These are phyloP conservation scores for Hypoxylon crocopeplum DNA, from an alignment of 495 filamentous ascomycete species.

Conservation along the genomic window DNA sequence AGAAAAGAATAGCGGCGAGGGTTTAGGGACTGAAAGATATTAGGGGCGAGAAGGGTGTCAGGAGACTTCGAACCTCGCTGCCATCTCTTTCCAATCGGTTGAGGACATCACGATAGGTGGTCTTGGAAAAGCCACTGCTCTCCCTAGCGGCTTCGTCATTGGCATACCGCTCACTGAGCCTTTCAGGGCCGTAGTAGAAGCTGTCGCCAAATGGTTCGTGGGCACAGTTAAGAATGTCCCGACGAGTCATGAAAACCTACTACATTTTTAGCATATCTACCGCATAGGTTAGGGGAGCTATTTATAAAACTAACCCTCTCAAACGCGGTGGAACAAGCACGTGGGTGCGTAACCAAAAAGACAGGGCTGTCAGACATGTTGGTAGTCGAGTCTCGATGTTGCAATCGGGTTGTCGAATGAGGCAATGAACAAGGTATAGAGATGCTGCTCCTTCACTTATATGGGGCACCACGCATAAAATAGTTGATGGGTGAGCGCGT, in stretches of 20 bases:
- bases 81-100: slow-evolving; percentile 70
- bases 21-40: not conserved
- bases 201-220: slow-evolving; percentile 98
- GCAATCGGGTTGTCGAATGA: slow-evolving; percentile 30
- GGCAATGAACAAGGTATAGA: slow-evolving; percentile 3
- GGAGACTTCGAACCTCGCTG: slow-evolving; percentile 55
- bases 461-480: slow-evolving; percentile 39
- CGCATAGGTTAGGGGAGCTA: not conserved
- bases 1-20: not conserved
- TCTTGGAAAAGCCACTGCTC: slow-evolving; percentile 75
- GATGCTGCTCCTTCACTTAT: slow-evolving; percentile 19
- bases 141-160: slow-evolving; percentile 71
- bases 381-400: slow-evolving; percentile 29
- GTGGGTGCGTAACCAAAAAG: slow-evolving; percentile 91
- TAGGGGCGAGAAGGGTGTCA: slow-evolving; percentile 5
- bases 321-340: slow-evolving; percentile 94
- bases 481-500: slow-evolving; percentile 33
- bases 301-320: slow-evolving; percentile 70
- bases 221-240: slow-evolving; percentile 76
- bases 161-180: slow-evolving; percentile 76
- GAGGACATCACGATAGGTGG: slow-evolving; percentile 78
- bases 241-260: slow-evolving; percentile 94
- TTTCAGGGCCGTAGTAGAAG: slow-evolving; percentile 93
- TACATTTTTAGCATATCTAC: slow-evolving; percentile 1
- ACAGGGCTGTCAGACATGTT: slow-evolving; percentile 80